phyloP scores from a whole-genome alignment of 768 basidiomycete species.

The Neoboletus magnificus region DNA sequence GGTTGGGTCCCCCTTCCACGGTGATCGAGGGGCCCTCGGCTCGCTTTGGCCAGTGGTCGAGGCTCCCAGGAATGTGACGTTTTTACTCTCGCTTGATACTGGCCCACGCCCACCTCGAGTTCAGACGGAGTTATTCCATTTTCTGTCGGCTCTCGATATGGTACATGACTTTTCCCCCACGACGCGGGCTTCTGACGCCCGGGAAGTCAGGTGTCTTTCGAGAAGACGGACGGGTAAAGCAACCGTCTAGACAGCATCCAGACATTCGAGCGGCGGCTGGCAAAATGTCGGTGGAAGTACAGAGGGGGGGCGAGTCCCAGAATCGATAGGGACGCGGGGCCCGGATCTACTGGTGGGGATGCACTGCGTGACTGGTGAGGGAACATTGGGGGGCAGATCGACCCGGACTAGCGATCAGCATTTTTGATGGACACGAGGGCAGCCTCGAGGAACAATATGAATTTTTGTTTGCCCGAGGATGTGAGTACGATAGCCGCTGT shows the following conservation, averaged over 20 bases:
- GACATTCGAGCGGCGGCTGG: background rate
- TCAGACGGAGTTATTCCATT: background rate
- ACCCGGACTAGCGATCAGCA: slow-evolving; percentile 11
- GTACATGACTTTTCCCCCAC: background rate
- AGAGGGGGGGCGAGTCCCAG: background rate
- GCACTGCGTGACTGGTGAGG: background rate
- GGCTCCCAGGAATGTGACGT: background rate
- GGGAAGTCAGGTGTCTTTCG: background rate
- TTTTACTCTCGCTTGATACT: background rate
- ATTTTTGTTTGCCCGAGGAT: slow-evolving; percentile 1
- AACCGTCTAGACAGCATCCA: background rate
- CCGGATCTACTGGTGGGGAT: slow-evolving; percentile 5
- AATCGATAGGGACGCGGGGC: slow-evolving; percentile 19
- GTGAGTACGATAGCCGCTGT: background rate
- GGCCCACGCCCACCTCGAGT: background rate
- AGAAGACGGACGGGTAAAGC: slow-evolving; percentile 2
- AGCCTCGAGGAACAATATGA: slow-evolving; percentile 24
- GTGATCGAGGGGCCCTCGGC: background rate
- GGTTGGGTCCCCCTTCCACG: background rate
- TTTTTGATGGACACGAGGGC: slow-evolving; percentile 11
- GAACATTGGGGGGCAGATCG: background rate
- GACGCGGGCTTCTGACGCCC: slow-evolving; percentile 7
- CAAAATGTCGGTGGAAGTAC: background rate
- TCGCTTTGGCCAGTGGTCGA: background rate
- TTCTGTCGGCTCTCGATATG: slow-evolving; percentile 3